These are phyloP conservation scores for Eucalyptus regnans DNA, from an alignment of 345 rosid genomes.

Conservation along the genomic window DNA sequence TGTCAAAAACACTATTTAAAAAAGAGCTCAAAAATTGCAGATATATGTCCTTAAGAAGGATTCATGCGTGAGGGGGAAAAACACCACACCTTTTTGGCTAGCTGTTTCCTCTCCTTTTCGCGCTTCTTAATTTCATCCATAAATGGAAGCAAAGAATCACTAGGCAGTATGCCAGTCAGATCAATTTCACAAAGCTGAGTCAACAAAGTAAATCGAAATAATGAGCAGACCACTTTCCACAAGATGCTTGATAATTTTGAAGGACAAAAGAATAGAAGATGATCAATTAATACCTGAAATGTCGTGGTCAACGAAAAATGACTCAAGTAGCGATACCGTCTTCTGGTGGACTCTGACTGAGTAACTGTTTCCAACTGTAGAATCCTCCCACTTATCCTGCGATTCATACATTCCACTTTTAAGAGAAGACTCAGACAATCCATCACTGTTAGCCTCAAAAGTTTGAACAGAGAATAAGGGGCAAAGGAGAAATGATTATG, in stretches of 20 bases:
- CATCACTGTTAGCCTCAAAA: neutral
- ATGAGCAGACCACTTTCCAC: neutral
- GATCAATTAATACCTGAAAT: conserved; percentile 42
- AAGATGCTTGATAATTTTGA: neutral
- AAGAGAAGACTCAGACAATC: neutral
- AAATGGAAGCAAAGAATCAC: conserved; percentile 63
- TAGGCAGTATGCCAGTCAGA: conserved; percentile 51
- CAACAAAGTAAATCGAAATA: neutral
- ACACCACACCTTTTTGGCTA: conserved; percentile 51
- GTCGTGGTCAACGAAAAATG: conserved; percentile 88
- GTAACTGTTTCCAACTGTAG: conserved; percentile 77
- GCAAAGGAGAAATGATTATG: neutral
- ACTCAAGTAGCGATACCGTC: conserved; percentile 81
- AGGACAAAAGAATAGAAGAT: neutral
- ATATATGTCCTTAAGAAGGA: neutral
- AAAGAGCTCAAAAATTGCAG: neutral
- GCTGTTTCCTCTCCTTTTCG: conserved; percentile 66
- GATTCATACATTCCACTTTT: neutral
- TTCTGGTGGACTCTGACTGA: conserved; percentile 75
- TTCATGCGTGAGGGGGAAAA: neutral
- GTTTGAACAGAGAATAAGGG: neutral
- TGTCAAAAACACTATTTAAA: neutral
- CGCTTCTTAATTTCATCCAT: conserved; percentile 88
- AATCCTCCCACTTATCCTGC: conserved; percentile 76
- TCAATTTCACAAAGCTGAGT: conserved; percentile 91